These are phyloP conservation scores for Tremellales sp. DNA, from an alignment of 1,284 basidiomycete genomes.

Conservation along the genomic window DNA sequence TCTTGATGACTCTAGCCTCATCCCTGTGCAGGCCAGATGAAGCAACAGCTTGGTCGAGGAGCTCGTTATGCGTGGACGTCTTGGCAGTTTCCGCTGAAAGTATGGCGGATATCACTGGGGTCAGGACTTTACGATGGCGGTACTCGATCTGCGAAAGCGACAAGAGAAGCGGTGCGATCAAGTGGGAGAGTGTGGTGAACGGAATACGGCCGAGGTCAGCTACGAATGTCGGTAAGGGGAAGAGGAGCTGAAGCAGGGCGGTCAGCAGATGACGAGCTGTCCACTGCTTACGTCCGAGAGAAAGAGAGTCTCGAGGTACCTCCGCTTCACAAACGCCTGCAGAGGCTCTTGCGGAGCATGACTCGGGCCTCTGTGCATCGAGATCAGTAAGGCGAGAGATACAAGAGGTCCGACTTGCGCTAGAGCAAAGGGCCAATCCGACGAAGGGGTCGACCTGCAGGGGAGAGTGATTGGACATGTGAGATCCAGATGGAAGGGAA, in stretches of 20 bases:
- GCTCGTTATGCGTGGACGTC: not conserved
- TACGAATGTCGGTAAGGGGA: slow-evolving; percentile 26
- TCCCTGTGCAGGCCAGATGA: slow-evolving; percentile 3
- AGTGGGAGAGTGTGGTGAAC: not conserved
- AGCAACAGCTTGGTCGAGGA: slow-evolving; percentile 5
- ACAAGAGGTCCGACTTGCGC: slow-evolving; percentile 24
- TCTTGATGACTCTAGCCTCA: slow-evolving; percentile 19
- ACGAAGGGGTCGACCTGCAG: slow-evolving; percentile 7
- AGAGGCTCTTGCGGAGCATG: slow-evolving; percentile 10
- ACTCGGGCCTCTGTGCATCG: slow-evolving; percentile 20
- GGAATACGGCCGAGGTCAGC: slow-evolving; percentile 21
- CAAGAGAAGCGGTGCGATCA: slow-evolving; percentile 17
- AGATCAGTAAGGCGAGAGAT: not conserved
- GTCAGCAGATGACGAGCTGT: not conserved
- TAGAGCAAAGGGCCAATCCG: slow-evolving; percentile 25
- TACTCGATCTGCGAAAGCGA: slow-evolving; percentile 26
- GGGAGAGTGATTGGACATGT: slow-evolving; percentile 30
- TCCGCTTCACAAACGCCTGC: slow-evolving; percentile 16
- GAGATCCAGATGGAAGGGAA: slow-evolving; percentile 32
- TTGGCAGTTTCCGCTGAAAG: slow-evolving; percentile 2
- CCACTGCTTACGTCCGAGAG: slow-evolving; percentile 34
- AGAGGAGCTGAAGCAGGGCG: slow-evolving; percentile 19
- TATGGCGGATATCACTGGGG: slow-evolving; percentile 16
- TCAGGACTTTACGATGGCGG: slow-evolving; percentile 27
- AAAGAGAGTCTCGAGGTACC: slow-evolving; percentile 40